Evolutionary conservation across 2,329 filamentous ascomycete genomes (phyloP).

Genomic region (Pseudogymnoascus sp.): DNA sequence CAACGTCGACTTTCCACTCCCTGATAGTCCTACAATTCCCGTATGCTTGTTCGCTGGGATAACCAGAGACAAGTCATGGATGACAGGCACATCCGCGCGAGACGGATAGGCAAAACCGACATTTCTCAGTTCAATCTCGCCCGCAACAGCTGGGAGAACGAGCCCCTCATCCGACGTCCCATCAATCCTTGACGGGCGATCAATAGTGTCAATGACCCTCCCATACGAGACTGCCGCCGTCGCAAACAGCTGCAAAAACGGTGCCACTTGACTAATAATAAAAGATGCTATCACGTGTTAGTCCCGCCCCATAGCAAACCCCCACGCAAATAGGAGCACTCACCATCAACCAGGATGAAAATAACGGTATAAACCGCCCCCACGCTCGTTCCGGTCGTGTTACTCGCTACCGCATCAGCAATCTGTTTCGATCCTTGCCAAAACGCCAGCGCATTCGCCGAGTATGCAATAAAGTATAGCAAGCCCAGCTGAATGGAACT

Average conservation of each 20-base stretch:
- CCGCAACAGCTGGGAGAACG: constrained; percentile 15
- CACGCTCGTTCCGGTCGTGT: constrained; percentile 26
- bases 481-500: constrained; percentile 44
- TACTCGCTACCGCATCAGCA: constrained; percentile 6
- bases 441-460: constrained; percentile 51
- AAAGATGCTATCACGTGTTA: constrained; percentile 27
- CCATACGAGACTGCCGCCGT: constrained; percentile 10
- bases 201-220: constrained; percentile 36
- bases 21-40: constrained; percentile 38
- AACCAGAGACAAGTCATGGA: constrained; percentile 27
- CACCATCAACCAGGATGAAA: constrained; percentile 46
- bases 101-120: constrained; percentile 31
- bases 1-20: constrained; percentile 36
- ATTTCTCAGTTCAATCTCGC: constrained; percentile 27
- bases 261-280: constrained; percentile 43
- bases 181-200: constrained; percentile 29
- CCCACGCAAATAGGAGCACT: constrained; percentile 26
- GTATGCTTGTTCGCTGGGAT: constrained; percentile 30
- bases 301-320: background rate
- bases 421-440: constrained; percentile 49
- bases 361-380: constrained; percentile 48
- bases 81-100: constrained; percentile 23
- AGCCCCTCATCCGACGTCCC: constrained; percentile 18
- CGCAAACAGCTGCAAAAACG: constrained; percentile 43
- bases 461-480: constrained; percentile 52